These are phyloP conservation scores for Rhodotorula sp. DNA, from an alignment of 1,284 basidiomycete species.

Conservation along the genomic window DNA sequence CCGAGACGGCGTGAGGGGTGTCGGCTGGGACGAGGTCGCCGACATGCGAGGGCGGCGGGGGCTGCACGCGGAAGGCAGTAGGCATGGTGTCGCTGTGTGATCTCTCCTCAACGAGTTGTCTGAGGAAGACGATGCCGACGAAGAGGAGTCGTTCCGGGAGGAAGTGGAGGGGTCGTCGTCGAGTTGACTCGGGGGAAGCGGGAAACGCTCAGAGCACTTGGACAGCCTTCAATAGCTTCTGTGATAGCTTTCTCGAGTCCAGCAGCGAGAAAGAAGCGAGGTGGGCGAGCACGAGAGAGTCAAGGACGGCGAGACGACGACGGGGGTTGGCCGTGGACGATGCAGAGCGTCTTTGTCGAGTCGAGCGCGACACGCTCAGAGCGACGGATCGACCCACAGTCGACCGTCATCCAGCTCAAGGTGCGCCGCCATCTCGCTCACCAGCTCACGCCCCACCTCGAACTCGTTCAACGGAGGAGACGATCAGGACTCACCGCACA, in stretches of 20 bases:
- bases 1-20: constrained; percentile 80
- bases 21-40: constrained; percentile 48
- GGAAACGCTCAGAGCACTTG: too few species aligned
- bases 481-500: not conserved
- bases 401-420: constrained; percentile 75
- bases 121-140: too few species aligned
- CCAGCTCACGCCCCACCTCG: not conserved
- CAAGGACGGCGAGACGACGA: not conserved
- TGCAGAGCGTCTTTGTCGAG: constrained; percentile 68
- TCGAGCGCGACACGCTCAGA: constrained; percentile 85
- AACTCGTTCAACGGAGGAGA: too few species aligned
- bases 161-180: too few species aligned
- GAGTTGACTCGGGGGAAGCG: too few species aligned
- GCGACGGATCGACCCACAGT: constrained; percentile 69
- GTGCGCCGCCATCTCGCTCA: constrained; percentile 50
- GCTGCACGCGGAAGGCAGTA: constrained; percentile 13
- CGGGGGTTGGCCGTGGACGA: constrained; percentile 13
- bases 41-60: constrained; percentile 35
- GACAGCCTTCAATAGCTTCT: too few species aligned
- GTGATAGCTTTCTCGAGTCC: too few species aligned
- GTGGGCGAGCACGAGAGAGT: not conserved
- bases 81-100: constrained; percentile 1
- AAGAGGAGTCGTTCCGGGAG: too few species aligned
- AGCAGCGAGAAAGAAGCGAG: not conserved
- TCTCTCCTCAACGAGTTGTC: not conserved